These are phyloP conservation scores for Hemileccinum impolitum DNA, from an alignment of 768 basidiomycete genomes.

Conservation along the genomic window DNA sequence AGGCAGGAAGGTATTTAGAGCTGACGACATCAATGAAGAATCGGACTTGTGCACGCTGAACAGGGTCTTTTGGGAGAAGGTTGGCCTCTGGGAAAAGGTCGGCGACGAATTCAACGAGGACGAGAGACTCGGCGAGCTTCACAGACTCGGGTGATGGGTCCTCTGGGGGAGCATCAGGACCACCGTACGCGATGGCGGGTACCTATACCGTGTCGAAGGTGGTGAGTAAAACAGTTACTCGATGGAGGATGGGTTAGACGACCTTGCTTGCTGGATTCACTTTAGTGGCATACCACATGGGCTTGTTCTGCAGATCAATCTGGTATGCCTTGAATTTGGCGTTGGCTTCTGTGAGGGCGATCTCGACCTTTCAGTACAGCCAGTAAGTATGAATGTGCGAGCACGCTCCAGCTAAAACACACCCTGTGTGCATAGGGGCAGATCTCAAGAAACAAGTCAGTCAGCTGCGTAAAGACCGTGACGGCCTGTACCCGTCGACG, in stretches of 20 bases:
- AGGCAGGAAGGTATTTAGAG: constrained; percentile 42
- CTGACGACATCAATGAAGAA: constrained; percentile 60
- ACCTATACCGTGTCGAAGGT: constrained; percentile 1
- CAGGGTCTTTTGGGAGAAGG: constrained; percentile 54
- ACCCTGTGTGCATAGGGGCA: constrained; percentile 63
- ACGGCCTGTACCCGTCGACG: too few species aligned
- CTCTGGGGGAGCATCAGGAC: constrained; percentile 51
- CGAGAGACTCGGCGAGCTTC: constrained; percentile 62
- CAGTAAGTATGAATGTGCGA: not conserved
- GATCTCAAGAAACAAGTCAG: constrained; percentile 30
- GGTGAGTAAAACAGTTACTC: not conserved
- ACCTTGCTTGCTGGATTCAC: constrained; percentile 70
- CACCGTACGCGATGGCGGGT: constrained; percentile 53
- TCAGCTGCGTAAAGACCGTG: not conserved
- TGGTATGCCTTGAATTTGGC: constrained; percentile 48
- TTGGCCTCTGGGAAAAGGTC: constrained; percentile 49
- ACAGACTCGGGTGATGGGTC: constrained; percentile 55
- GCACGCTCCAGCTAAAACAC: constrained; percentile 5
- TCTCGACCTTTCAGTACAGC: constrained; percentile 40
- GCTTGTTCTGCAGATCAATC: constrained; percentile 63
- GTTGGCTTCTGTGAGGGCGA: constrained; percentile 59
- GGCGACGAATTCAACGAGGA: constrained; percentile 65
- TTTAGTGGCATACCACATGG: constrained; percentile 62
- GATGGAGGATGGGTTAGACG: not conserved
- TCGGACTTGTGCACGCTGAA: constrained; percentile 54